These are phyloP conservation scores for Wickerhamomyces bovis DNA, from an alignment of 805 yeast genomes.

Conservation along the genomic window DNA sequence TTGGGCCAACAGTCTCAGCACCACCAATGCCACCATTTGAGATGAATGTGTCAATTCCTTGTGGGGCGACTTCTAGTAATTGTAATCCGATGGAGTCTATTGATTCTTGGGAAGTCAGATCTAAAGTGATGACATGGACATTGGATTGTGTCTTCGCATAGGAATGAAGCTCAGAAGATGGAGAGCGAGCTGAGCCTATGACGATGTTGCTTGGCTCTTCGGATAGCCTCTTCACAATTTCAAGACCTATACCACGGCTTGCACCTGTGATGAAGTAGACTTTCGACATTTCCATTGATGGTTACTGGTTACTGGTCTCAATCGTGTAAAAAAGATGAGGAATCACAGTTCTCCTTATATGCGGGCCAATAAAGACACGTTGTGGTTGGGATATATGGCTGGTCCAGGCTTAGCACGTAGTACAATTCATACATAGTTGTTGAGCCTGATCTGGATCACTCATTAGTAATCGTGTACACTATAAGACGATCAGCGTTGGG, in stretches of 20 bases:
- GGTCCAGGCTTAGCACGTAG: no score
- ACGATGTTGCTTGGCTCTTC: neutral
- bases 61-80: conserved; percentile 2
- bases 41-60: conserved; percentile 12
- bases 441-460: no score
- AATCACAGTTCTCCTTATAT: no score
- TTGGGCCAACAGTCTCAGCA: neutral
- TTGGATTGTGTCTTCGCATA: conserved; percentile 1
- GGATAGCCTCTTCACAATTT: neutral
- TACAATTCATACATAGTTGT: no score
- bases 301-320: no score
- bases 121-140: conserved; percentile 8
- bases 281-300: neutral
- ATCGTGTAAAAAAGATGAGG: no score
- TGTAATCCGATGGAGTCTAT: conserved; percentile 3
- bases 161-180: neutral
- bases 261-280: conserved; percentile 1
- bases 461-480: no score
- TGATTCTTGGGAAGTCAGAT: conserved; percentile 9
- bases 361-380: no score
- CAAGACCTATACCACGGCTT: conserved; percentile 11
- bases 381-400: no score
- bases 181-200: conserved; percentile 1
- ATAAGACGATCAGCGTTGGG: no score
- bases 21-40: conserved; percentile 13